These are phyloP conservation scores for Rhynchospora breviuscula DNA, from an alignment of 176 grass and related monocot species.

Conservation along the genomic window DNA sequence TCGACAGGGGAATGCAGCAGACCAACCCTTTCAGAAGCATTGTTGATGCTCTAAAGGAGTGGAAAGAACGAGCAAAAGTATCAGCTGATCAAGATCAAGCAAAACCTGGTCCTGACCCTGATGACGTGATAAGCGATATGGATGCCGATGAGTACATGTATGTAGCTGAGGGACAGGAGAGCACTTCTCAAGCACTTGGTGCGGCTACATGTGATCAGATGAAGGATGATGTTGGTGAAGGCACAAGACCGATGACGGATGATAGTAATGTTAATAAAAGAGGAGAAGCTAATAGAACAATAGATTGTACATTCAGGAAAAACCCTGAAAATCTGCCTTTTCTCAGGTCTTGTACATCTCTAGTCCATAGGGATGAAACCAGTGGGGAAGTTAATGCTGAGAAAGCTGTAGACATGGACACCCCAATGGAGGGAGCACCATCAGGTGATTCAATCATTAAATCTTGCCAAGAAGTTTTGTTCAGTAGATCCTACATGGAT, in stretches of 20 bases:
- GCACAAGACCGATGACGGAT: conserved; percentile 37
- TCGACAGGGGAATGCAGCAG: conserved; percentile 40
- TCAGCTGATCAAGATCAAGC: conserved; percentile 71
- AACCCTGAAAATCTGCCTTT: conserved; percentile 46
- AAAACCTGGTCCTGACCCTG: conserved; percentile 32
- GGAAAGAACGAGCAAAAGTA: conserved; percentile 87
- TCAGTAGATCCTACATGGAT: conserved; percentile 40
- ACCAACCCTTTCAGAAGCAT: conserved; percentile 89
- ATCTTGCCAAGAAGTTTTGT: conserved; percentile 49
- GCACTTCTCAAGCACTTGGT: conserved; percentile 82
- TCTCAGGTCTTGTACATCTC: conserved; percentile 53
- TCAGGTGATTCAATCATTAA: conserved; percentile 26
- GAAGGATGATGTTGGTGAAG: conserved; percentile 34
- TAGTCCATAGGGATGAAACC: conserved; percentile 30
- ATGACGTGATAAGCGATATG: conserved; percentile 41
- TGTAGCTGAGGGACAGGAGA: conserved; percentile 68
- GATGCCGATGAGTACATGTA: conserved; percentile 68
- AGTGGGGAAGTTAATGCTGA: conserved; percentile 27
- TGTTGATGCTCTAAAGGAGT: conserved; percentile 81
- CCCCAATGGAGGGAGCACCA: conserved; percentile 33
- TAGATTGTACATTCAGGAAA: neutral
- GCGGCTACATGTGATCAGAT: conserved; percentile 76
- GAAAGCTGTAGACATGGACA: conserved; percentile 29
- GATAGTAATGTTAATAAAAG: conserved; percentile 38
- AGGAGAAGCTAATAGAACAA: conserved; percentile 32